These are phyloP conservation scores for Draba incana DNA, from an alignment of 345 rosid genomes.

Conservation along the genomic window DNA sequence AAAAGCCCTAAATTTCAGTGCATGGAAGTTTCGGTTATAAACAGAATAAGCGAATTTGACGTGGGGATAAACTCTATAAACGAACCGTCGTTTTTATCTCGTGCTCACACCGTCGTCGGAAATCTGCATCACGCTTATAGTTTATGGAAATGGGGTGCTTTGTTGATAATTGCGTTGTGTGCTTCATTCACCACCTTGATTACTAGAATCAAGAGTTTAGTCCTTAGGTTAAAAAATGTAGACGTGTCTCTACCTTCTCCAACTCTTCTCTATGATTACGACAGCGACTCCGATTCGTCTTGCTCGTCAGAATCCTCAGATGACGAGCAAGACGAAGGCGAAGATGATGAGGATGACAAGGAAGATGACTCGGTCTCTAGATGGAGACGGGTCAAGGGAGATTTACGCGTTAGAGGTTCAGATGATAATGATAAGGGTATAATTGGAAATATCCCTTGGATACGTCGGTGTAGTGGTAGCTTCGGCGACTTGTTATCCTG, in stretches of 20 bases:
- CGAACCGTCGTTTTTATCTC: constrained; percentile 48
- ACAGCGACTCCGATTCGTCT: constrained; percentile 49
- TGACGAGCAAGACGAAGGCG: constrained; percentile 33
- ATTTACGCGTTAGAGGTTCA: constrained; percentile 47
- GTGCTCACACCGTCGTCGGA: constrained; percentile 41
- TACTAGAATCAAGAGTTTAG: constrained; percentile 48
- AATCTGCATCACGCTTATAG: constrained; percentile 44
- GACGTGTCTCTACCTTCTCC: constrained; percentile 32
- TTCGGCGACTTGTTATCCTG: constrained; percentile 45
- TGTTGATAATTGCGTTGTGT: constrained; percentile 56
- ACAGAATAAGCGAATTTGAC: constrained; percentile 65
- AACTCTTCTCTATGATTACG: constrained; percentile 29
- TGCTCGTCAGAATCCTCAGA: constrained; percentile 45
- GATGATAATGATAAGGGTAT: constrained; percentile 8
- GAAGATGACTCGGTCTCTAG: constrained; percentile 29
- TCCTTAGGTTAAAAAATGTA: constrained; percentile 41
- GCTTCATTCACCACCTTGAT: constrained; percentile 61
- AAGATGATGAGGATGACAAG: constrained; percentile 38
- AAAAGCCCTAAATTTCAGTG: constrained; percentile 1
- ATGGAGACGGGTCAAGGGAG: constrained; percentile 27
- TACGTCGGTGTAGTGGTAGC: constrained; percentile 50
- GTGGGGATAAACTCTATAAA: constrained; percentile 44
- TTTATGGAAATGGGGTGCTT: constrained; percentile 72
- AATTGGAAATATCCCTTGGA: constrained; percentile 25
- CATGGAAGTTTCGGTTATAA: constrained; percentile 73